These are phyloP conservation scores for Pythium coloratum DNA, from an alignment of 352 stramenopile species.

Conservation along the genomic window DNA sequence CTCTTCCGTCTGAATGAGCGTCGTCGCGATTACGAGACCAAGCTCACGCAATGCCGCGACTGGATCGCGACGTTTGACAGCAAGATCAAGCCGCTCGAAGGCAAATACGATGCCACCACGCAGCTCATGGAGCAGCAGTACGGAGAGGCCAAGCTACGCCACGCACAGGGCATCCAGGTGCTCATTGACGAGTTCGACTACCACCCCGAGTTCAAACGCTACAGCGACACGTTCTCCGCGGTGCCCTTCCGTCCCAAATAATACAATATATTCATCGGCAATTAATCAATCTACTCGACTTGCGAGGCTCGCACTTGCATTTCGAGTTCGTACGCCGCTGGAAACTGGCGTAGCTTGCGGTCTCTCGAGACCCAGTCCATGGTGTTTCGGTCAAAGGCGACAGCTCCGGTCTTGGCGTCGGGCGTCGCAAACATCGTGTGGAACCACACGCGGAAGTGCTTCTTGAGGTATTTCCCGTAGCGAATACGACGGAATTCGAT, in stretches of 20 bases:
- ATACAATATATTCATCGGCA: not conserved
- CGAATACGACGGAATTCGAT: constrained; percentile 56
- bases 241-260: constrained; percentile 78
- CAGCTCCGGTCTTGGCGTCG: constrained; percentile 21
- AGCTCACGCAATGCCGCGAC: constrained; percentile 50
- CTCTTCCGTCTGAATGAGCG: constrained; percentile 59
- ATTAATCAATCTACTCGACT: not conserved
- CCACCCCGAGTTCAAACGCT: constrained; percentile 88
- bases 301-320: constrained; percentile 30
- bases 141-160: constrained; percentile 82
- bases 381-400: constrained; percentile 21
- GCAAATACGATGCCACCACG: constrained; percentile 74
- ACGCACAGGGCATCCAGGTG: constrained; percentile 80
- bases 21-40: constrained; percentile 51
- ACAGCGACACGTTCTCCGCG: constrained; percentile 84
- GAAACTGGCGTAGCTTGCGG: constrained; percentile 59
- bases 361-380: constrained; percentile 65
- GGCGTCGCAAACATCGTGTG: constrained; percentile 51
- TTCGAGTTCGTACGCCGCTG: constrained; percentile 63
- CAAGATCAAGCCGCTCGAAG: constrained; percentile 71
- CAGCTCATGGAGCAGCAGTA: constrained; percentile 80
- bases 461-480: constrained; percentile 39
- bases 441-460: constrained; percentile 80
- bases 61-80: constrained; percentile 72
- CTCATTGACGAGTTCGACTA: constrained; percentile 90